Conservation (phyloP, 345 rosid genomes). For the Pistacia atlantica region DNA sequence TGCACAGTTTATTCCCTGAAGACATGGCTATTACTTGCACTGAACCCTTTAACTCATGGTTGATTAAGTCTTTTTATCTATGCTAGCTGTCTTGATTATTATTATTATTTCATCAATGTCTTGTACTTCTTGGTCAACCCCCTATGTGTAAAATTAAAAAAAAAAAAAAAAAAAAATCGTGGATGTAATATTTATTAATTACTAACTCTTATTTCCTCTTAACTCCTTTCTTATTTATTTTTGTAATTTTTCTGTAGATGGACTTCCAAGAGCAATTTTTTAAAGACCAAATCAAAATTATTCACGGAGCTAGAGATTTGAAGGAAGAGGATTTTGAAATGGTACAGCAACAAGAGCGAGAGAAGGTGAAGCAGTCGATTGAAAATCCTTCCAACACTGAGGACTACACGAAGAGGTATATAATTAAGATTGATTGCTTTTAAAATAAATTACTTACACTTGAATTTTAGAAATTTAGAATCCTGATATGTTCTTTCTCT, state of each 20-base stretch:
- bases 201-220: no score
- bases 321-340: conserved; percentile 84
- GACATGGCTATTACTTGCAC: no score
- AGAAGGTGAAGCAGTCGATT: conserved; percentile 52
- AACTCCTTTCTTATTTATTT: not conserved
- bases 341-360: conserved; percentile 75
- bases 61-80: no score
- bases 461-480: no score
- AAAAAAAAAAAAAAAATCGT: no score
- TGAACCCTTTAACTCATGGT: no score
- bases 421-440: not conserved
- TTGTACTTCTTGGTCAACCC: not conserved
- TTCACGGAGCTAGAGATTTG: conserved; percentile 48
- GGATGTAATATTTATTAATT: no score
- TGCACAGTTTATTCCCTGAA: no score
- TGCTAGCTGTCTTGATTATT: no score
- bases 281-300: conserved; percentile 48
- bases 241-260: conserved; percentile 40
- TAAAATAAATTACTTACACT: not conserved
- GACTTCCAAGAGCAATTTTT: conserved; percentile 74
- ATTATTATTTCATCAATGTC: no score
- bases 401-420: conserved; percentile 58
- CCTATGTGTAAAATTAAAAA: no score
- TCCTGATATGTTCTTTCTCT: no score
- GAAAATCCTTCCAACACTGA: conserved; percentile 36